A percentile compares a stretch with the other conserved stretches of the same genome.
phyloP scores from a whole-genome alignment of 2,329 filamentous ascomycete species.

The Karstenula rhodostoma region DNA sequence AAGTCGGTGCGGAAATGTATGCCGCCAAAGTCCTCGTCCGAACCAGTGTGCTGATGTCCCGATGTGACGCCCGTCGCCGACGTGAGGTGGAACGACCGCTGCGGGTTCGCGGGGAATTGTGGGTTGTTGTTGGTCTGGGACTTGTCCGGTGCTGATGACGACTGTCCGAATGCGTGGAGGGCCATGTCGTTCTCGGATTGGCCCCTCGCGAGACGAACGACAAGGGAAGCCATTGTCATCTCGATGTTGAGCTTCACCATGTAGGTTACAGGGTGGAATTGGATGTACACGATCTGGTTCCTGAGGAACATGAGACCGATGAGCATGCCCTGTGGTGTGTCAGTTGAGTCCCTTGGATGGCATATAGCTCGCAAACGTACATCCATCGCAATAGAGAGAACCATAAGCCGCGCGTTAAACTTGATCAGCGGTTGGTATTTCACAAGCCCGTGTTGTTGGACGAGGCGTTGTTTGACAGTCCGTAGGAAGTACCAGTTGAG shows the following conservation, averaged over 20 bases:
- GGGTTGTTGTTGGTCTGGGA: constrained; percentile 9
- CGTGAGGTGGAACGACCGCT: constrained; percentile 1
- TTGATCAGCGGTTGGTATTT: constrained; percentile 53
- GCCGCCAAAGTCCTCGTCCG: constrained; percentile 31
- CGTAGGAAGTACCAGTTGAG: constrained; percentile 64
- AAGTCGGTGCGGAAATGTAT: constrained; percentile 40
- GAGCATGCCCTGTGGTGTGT: constrained; percentile 36
- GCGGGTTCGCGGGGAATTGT: neutral
- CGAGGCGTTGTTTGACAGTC: constrained; percentile 50
- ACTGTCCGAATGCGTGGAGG: constrained; percentile 21
- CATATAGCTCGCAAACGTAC: constrained; percentile 23
- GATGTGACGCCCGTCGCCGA: constrained; percentile 1
- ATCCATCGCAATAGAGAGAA: constrained; percentile 54
- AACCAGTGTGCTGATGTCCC: constrained; percentile 25
- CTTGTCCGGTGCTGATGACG: constrained; percentile 1
- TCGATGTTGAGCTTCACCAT: constrained; percentile 57
- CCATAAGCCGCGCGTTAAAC: constrained; percentile 53
- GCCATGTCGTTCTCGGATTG: constrained; percentile 39
- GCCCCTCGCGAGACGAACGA: constrained; percentile 47
- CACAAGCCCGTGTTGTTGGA: constrained; percentile 48
- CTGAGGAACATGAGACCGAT: constrained; percentile 52
- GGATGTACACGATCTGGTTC: constrained; percentile 50
- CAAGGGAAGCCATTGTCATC: constrained; percentile 55
- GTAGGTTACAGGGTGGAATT: constrained; percentile 54
- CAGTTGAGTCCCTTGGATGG: neutral